phyloP scores from a whole-genome alignment of 805 yeast genomes.

The Sugiyamaella smithiae region DNA sequence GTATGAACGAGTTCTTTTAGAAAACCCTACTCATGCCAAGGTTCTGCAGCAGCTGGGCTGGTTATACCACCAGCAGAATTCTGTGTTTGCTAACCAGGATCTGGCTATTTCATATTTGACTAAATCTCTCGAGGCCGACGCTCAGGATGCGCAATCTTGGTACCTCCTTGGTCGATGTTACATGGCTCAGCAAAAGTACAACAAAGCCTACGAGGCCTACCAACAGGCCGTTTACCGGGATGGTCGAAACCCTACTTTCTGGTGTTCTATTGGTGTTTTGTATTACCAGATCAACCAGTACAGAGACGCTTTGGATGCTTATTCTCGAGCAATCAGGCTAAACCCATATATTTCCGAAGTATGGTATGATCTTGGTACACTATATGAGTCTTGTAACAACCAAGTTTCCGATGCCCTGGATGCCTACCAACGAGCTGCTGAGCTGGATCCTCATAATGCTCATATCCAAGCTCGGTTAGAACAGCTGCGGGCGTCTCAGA shows the following conservation, averaged over 20 bases:
- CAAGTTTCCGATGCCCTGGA: slow-evolving; percentile 93
- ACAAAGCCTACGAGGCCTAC: slow-evolving; percentile 96
- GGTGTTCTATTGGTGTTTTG: slow-evolving; percentile 94
- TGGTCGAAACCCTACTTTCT: slow-evolving; percentile 94
- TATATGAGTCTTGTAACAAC: slow-evolving; percentile 95
- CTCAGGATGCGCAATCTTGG: slow-evolving; percentile 94
- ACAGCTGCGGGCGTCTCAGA: slow-evolving; percentile 49
- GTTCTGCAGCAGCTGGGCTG: slow-evolving; percentile 96
- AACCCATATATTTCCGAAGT: slow-evolving; percentile 97
- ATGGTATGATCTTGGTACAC: slow-evolving; percentile 97
- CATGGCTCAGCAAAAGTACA: slow-evolving; percentile 92
- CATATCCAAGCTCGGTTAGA: slow-evolving; percentile 92
- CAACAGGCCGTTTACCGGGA: slow-evolving; percentile 98
- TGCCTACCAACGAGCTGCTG: slow-evolving; percentile 94
- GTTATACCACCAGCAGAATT: slow-evolving; percentile 72
- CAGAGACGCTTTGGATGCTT: slow-evolving; percentile 95
- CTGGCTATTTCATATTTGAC: slow-evolving; percentile 76
- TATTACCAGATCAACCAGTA: slow-evolving; percentile 96
- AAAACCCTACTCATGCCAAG: slow-evolving; percentile 91
- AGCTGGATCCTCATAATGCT: slow-evolving; percentile 89
- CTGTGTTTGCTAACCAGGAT: slow-evolving; percentile 72
- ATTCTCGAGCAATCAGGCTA: slow-evolving; percentile 91
- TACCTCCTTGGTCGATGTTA: slow-evolving; percentile 94
- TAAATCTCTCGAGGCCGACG: slow-evolving; percentile 86
- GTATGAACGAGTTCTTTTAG: slow-evolving; percentile 84